Conservation (phyloP, 192 early-diverging fungal genomes). For the Linnemannia zychae region DNA sequence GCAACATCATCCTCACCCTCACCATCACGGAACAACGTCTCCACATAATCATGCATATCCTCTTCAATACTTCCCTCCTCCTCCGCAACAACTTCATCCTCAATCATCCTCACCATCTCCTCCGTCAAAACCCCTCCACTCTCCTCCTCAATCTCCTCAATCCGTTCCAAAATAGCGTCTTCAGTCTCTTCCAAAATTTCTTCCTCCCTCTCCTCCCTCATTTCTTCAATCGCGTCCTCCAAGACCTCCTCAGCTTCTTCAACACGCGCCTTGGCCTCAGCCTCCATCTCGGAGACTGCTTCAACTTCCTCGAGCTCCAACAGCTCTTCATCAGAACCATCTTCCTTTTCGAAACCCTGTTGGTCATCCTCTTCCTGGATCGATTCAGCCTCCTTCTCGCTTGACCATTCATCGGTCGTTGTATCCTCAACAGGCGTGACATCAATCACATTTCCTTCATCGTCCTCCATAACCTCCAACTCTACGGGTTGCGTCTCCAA, state of each 20-base stretch:
- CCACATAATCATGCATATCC: conserved; percentile 2
- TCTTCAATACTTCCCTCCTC: not conserved
- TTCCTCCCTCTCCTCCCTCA: conserved; percentile 11
- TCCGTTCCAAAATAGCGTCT: not conserved
- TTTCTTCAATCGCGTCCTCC: conserved; percentile 9
- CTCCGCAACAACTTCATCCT: conserved; percentile 1
- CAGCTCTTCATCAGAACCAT: not conserved
- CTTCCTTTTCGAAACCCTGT: conserved; percentile 20
- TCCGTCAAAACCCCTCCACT: not conserved
- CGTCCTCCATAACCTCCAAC: not conserved
- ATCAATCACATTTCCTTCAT: not conserved
- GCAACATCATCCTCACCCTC: not conserved
- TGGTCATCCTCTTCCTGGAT: conserved; percentile 35
- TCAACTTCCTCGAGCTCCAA: not conserved
- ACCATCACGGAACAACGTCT: conserved; percentile 6
- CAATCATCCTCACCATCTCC: not conserved
- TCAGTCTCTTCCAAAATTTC: not conserved
- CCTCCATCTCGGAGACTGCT: not conserved
- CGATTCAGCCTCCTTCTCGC: conserved; percentile 15
- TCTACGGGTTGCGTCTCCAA: not conserved
- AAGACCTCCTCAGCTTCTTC: not conserved
- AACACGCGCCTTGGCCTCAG: conserved; percentile 13
- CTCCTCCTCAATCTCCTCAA: not conserved
- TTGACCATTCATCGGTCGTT: not conserved
- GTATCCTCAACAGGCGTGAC: not conserved